Evolutionary conservation across 176 grass and related monocot species (phyloP).

Genomic region (Carex parvula): DNA sequence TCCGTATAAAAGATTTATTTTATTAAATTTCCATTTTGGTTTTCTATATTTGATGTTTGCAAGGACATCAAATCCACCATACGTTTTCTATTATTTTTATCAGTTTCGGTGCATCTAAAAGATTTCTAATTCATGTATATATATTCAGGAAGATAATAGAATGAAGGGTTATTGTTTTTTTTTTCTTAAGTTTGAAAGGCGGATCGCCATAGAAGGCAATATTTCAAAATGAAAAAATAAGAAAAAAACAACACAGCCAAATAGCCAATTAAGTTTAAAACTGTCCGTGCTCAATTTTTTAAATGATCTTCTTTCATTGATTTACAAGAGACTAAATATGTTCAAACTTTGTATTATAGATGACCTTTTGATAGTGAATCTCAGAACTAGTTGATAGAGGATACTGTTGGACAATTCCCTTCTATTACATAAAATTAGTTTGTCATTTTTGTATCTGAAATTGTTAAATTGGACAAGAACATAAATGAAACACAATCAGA

Average conservation of each 20-base stretch:
- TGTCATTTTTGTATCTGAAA: neutral
- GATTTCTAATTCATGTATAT: neutral
- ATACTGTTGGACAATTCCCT: neutral
- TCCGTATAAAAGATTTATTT: neutral
- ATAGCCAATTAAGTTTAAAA: neutral
- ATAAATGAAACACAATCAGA: slow-evolving; percentile 6
- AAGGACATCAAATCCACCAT: neutral
- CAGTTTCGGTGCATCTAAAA: neutral
- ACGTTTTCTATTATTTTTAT: neutral
- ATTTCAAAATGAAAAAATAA: neutral
- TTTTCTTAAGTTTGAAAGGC: neutral
- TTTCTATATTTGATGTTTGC: neutral
- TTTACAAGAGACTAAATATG: neutral
- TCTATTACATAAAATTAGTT: neutral
- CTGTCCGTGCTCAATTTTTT: neutral
- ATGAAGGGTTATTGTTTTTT: neutral
- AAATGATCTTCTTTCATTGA: neutral
- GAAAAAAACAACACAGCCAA: neutral
- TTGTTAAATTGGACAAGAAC: neutral
- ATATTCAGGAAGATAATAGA: neutral
- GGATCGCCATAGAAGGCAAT: neutral
- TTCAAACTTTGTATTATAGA: neutral
- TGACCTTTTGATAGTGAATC: neutral
- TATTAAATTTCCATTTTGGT: neutral
- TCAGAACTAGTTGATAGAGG: neutral